Evolutionary conservation across 106 monocot species (phyloP), one percentile per base, ranked within the genome.

Genomic region (Gastrodia elata): DNA sequence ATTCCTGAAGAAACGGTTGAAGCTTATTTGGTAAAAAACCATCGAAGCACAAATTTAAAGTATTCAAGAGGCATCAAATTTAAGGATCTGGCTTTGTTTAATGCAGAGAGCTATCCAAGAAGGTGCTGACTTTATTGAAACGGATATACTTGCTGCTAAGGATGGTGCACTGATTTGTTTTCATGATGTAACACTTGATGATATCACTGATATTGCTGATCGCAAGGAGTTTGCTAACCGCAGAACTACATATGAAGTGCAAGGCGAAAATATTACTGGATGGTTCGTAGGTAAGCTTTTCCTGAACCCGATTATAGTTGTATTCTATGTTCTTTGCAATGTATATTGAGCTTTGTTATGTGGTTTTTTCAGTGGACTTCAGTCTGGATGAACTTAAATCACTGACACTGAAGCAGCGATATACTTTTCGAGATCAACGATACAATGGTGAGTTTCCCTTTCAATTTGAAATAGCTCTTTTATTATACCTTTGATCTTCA

Each of bases 91-190:
- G 32, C 13, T 61, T n/a, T 61, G 26, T 61, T 61, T 61, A 10
- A 28, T 74, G 37, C 73, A 88, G 88, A 87, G 91, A 77, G 92
- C 96, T 22, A 97, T 97, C 58, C 86, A 90, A 78, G 92, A 97
- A 79, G 90, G 96, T 27, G 83, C 92, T 10, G 92, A 97, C 68
- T 97, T 97, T 73, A 97, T 97, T 73, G 96, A 92, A 70, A 86
- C 90, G 30, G 96, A 97, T 71, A 92, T 97, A 38, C 86, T 92
- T 79, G 84, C 92, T 14, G 88, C 57, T 25, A 97, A 92, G 77
- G 96, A 97, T 71, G 92, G 96, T 32, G 34, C 46, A 18, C 83
- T 97, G 15, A 84, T 97, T 65, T 97, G 96, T 72, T 92, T 92
- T 49, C 92, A 92, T 86, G 96, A 97, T 80, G 88, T 90, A 22